Conservation (phyloP, 163 green algal species). For the Coccomyxa subellipsoidea region DNA sequence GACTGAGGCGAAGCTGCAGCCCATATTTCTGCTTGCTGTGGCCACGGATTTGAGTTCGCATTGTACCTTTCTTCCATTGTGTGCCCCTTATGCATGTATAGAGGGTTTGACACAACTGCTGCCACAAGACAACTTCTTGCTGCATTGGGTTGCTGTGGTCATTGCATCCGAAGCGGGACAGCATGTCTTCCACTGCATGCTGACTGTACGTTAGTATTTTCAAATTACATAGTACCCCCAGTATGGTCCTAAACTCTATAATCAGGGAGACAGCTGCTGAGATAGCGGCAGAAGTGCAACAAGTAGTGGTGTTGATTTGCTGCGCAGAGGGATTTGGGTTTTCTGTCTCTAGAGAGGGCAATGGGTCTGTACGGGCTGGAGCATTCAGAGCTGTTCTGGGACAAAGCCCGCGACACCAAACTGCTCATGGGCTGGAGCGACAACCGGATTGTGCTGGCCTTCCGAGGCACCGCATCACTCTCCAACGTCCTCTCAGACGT, state of each 20-base stretch:
- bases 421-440: conserved; percentile 48
- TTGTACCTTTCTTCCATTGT: no score
- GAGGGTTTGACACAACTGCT: no score
- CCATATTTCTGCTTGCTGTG: background rate
- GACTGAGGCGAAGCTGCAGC: background rate
- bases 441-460: conserved; percentile 41
- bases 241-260: no score
- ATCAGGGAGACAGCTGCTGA: background rate
- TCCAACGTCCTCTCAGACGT: conserved; percentile 51
- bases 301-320: background rate
- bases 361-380: conserved; percentile 31
- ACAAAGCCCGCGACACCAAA: conserved; percentile 50
- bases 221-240: no score
- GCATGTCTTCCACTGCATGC: no score
- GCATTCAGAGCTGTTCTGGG: conserved; percentile 40
- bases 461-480: conserved; percentile 49
- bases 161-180: no score
- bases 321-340: background rate
- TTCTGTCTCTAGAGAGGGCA: conserved; percentile 15
- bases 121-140: no score
- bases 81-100: no score
- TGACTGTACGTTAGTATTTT: no score
- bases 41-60: no score
- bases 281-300: background rate
- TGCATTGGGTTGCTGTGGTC: no score